A percentile compares a stretch with the other conserved stretches of the same genome.
phyloP scores from a whole-genome alignment of 805 yeast species.

The Ogataea wickerhamii region DNA sequence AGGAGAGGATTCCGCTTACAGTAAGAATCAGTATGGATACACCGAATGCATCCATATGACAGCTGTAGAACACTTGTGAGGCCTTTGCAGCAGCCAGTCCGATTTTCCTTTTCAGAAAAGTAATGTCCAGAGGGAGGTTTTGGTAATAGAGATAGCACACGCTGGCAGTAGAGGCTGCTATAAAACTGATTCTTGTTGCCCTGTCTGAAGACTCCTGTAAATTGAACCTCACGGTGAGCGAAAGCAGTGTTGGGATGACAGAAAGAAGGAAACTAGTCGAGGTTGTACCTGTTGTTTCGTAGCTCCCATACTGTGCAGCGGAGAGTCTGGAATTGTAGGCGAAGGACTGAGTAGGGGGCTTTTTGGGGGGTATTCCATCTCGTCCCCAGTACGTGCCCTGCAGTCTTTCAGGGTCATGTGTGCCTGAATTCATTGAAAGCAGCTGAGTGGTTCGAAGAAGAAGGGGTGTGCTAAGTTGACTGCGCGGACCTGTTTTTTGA shows the following conservation, averaged over 20 bases:
- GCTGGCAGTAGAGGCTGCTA: conserved; percentile 5
- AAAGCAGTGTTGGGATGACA: conserved; percentile 7
- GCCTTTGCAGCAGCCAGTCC: conserved; percentile 9
- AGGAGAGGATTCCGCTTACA: conserved; percentile 11
- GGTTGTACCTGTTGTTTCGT: too few relatives aligned
- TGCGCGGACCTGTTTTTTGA: too few relatives aligned
- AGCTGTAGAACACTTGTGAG: conserved; percentile 5
- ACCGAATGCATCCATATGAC: conserved; percentile 9
- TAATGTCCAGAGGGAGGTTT: conserved; percentile 11
- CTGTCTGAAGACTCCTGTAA: conserved; percentile 7
- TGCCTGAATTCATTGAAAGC: too few relatives aligned
- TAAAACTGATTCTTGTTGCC: conserved; percentile 10
- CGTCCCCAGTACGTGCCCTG: too few relatives aligned
- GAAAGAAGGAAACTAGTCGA: background rate
- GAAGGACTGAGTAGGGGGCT: too few relatives aligned
- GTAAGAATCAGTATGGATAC: conserved; percentile 14
- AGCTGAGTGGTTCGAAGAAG: too few relatives aligned
- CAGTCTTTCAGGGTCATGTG: too few relatives aligned
- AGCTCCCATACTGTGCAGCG: too few relatives aligned
- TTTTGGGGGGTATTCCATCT: too few relatives aligned
- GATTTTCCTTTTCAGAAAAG: conserved; percentile 4
- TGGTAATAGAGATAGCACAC: conserved; percentile 12
- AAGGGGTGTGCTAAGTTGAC: too few relatives aligned
- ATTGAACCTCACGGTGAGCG: conserved; percentile 13
- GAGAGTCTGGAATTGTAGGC: too few relatives aligned